These are phyloP conservation scores for Coemansia sp. DNA, from an alignment of 192 early-diverging fungal genomes.

Conservation along the genomic window DNA sequence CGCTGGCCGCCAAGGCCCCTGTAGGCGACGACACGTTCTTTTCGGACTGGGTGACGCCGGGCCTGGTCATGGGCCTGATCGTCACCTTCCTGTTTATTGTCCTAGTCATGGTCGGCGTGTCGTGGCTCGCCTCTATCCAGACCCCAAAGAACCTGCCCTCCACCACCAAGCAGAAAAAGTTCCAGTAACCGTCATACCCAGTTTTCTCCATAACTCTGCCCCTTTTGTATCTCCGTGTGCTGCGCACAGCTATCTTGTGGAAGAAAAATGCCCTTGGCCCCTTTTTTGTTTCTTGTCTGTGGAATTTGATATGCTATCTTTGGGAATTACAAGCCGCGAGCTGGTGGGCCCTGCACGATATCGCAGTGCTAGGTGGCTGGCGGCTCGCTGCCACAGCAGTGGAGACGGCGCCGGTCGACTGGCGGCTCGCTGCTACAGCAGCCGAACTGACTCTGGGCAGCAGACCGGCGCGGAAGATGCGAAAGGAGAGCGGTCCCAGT, in stretches of 20 bases:
- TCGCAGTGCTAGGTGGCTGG: too few species aligned
- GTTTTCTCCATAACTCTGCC: too few species aligned
- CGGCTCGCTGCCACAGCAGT: too few species aligned
- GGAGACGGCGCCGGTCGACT: too few species aligned
- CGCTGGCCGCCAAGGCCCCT: conserved; percentile 16
- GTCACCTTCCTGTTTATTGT: conserved; percentile 28
- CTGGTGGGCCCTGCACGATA: too few species aligned
- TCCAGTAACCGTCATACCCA: conserved; percentile 13
- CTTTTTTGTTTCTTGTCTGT: background rate
- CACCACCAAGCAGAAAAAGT: conserved; percentile 36
- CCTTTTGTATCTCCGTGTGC: too few species aligned
- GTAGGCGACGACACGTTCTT: conserved; percentile 45
- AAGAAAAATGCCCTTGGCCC: too few species aligned
- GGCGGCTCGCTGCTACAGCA: conserved; percentile 8
- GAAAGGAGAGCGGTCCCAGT: too few species aligned
- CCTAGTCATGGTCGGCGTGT: conserved; percentile 34
- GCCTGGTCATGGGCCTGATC: conserved; percentile 39
- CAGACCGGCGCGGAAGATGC: background rate
- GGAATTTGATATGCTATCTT: background rate
- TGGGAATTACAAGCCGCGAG: too few species aligned
- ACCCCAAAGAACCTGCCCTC: conserved; percentile 43
- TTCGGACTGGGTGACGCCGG: conserved; percentile 48
- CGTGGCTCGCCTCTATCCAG: conserved; percentile 43
- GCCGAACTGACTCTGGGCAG: background rate
- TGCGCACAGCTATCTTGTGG: too few species aligned